Percentiles rank a stretch among this genome's conserved stretches.
Evolutionary conservation across 768 basidiomycete species (phyloP).

Genomic region (Mycena vulgaris): DNA sequence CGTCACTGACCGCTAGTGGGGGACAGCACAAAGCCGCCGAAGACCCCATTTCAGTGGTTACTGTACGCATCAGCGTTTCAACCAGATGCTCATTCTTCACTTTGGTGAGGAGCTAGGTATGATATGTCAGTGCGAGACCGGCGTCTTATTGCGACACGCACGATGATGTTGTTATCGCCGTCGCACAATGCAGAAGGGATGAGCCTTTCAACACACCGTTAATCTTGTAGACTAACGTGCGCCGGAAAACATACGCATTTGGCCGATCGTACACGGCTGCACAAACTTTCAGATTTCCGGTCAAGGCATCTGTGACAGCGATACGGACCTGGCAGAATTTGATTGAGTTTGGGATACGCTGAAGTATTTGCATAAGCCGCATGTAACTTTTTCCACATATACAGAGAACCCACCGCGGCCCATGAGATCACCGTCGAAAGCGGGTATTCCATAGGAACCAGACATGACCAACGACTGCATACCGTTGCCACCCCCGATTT

Average conservation of each 20-base stretch:
- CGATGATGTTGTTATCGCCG: conserved; percentile 50
- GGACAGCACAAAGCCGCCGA: conserved; percentile 60
- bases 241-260: conserved; percentile 43
- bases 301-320: no score
- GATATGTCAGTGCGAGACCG: background rate
- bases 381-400: conserved; percentile 40
- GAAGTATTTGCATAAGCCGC: conserved; percentile 14
- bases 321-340: conserved; percentile 47
- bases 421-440: conserved; percentile 64
- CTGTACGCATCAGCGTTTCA: conserved; percentile 62
- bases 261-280: conserved; percentile 52
- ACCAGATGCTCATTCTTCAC: conserved; percentile 60
- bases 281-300: no score
- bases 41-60: conserved; percentile 69
- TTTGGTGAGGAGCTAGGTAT: conserved; percentile 55
- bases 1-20: conserved; percentile 55
- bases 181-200: conserved; percentile 50
- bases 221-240: background rate
- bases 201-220: conserved; percentile 37
- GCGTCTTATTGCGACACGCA: conserved; percentile 21
- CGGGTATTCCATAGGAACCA: conserved; percentile 58
- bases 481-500: conserved; percentile 63
- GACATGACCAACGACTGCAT: conserved; percentile 55
- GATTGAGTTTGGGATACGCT: conserved; percentile 53
- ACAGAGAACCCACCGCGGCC: conserved; percentile 55